These are phyloP conservation scores for Cercospora sp. DNA, from an alignment of 2,329 filamentous ascomycete genomes.

Conservation along the genomic window DNA sequence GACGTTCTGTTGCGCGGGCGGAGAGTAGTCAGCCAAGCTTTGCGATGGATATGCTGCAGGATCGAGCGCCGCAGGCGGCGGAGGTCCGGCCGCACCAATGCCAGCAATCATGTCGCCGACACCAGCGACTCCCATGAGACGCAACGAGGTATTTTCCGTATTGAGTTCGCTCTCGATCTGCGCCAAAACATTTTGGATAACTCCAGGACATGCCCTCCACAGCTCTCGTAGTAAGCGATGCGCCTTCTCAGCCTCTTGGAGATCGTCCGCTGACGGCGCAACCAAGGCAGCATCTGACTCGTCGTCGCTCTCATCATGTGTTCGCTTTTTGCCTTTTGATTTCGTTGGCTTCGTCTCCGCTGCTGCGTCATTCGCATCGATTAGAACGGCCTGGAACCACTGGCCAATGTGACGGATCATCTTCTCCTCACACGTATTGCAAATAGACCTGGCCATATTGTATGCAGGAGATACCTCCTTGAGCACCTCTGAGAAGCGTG, in stretches of 20 bases:
- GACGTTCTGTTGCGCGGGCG: conserved; percentile 56
- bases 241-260: conserved; percentile 85
- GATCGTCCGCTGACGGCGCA: conserved; percentile 73
- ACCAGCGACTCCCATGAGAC: conserved; percentile 86
- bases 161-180: conserved; percentile 90
- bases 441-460: conserved; percentile 93
- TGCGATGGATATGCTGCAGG: conserved; percentile 81
- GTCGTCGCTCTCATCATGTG: conserved; percentile 43
- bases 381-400: conserved; percentile 95
- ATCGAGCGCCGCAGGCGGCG: conserved; percentile 69
- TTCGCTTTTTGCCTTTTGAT: conserved; percentile 49
- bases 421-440: conserved; percentile 83
- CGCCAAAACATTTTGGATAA: conserved; percentile 89
- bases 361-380: conserved; percentile 65
- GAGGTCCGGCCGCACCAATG: conserved; percentile 86
- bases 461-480: conserved; percentile 92
- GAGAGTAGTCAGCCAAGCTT: conserved; percentile 43
- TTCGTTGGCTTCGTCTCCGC: conserved; percentile 43
- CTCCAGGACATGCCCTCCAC: conserved; percentile 85
- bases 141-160: conserved; percentile 83
- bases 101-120: conserved; percentile 93
- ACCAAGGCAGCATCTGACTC: conserved; percentile 41
- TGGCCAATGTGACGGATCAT: conserved; percentile 94
- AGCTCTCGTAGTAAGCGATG: conserved; percentile 87
- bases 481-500: conserved; percentile 41